Conservation (phyloP, 1,284 basidiomycete genomes). For the Ustilago curta region DNA sequence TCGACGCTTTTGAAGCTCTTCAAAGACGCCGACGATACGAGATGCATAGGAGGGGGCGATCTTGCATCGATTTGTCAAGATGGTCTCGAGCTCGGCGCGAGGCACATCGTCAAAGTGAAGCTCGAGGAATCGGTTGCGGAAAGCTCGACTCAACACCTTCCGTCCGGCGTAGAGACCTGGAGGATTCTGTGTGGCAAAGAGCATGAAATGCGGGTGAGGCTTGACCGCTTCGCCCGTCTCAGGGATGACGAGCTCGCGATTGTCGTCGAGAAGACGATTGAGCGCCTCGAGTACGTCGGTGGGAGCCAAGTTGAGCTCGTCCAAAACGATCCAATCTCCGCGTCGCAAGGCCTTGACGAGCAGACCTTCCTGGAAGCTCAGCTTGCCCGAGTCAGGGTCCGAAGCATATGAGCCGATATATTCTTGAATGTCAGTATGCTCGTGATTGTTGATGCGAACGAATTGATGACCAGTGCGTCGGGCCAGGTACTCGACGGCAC, state of each 20-base stretch:
- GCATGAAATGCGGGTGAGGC: constrained; percentile 95
- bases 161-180: constrained; percentile 96
- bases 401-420: constrained; percentile 97
- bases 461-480: constrained; percentile 93
- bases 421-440: constrained; percentile 98
- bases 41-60: constrained; percentile 77
- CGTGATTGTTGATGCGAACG: constrained; percentile 99
- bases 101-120: constrained; percentile 98
- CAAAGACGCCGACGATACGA: constrained; percentile 91
- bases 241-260: constrained; percentile 93
- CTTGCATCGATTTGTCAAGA: constrained; percentile 71
- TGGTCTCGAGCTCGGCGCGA: constrained; percentile 90
- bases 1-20: constrained; percentile 89
- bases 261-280: constrained; percentile 96
- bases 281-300: constrained; percentile 98
- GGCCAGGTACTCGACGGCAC: constrained; percentile 95
- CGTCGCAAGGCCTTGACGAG: constrained; percentile 90
- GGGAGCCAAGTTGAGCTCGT: constrained; percentile 96
- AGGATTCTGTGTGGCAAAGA: constrained; percentile 98
- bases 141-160: constrained; percentile 93
- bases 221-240: constrained; percentile 95
- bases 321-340: constrained; percentile 98
- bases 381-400: constrained; percentile 88
- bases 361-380: constrained; percentile 89
- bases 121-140: constrained; percentile 98